Evolutionary conservation across 495 filamentous ascomycete genomes (phyloP).

Genomic region (Clavariopsis aquatica): DNA sequence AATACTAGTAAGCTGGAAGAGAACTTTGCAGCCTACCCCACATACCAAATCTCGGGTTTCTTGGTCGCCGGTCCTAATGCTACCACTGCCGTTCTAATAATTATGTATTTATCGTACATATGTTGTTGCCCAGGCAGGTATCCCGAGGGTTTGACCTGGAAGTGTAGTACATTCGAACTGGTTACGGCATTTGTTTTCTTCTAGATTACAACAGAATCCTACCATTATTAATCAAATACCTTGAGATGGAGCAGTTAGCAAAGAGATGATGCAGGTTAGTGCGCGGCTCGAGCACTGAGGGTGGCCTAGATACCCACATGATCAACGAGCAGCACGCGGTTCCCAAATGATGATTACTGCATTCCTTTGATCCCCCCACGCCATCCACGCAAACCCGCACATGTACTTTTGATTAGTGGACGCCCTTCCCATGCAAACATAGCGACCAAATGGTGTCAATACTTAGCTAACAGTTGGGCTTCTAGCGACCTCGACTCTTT

Average conservation of each 20-base stretch:
- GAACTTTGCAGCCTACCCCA: slow-evolving; percentile 13
- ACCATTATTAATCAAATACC: slow-evolving; percentile 16
- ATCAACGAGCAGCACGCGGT: slow-evolving; percentile 36
- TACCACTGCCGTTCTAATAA: slow-evolving; percentile 47
- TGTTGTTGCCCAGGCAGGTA: slow-evolving; percentile 52
- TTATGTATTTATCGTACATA: slow-evolving; percentile 51
- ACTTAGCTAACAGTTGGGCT: too few species aligned
- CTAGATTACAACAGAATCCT: slow-evolving; percentile 18
- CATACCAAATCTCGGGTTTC: slow-evolving; percentile 40
- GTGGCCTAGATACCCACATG: slow-evolving; percentile 17
- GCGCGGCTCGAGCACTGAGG: slow-evolving; percentile 19
- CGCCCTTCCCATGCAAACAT: too few species aligned
- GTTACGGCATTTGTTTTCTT: not conserved
- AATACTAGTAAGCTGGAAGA: slow-evolving; percentile 4
- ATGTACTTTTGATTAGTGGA: too few species aligned
- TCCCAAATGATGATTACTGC: slow-evolving; percentile 36
- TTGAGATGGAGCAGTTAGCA: slow-evolving; percentile 27
- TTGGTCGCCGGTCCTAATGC: slow-evolving; percentile 57
- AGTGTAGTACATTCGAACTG: slow-evolving; percentile 7
- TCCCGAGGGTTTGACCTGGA: slow-evolving; percentile 39
- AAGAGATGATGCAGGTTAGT: slow-evolving; percentile 26
- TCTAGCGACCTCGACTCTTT: too few species aligned
- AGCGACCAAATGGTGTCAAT: too few species aligned
- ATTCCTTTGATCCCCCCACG: slow-evolving; percentile 23
- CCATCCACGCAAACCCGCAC: slow-evolving; percentile 13